Percentiles rank a stretch among this genome's conserved stretches.
phyloP scores from a whole-genome alignment of 2,329 filamentous ascomycete genomes.

The Catunica adiposa region DNA sequence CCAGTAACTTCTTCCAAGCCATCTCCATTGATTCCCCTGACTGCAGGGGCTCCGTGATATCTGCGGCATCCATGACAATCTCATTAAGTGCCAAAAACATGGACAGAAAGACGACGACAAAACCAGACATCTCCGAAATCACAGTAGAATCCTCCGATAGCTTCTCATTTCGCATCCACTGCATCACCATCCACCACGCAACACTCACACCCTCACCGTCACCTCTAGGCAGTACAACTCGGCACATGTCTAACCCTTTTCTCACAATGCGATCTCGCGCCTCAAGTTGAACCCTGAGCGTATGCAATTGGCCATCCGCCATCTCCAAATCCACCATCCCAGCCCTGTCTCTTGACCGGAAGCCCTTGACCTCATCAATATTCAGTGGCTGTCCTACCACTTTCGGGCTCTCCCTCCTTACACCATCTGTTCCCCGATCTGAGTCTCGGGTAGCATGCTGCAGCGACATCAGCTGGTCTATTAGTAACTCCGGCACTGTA shows the following conservation, averaged over 20 bases:
- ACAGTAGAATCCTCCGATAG: conserved; percentile 24
- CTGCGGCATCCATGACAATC: background rate
- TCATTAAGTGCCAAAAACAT: conserved; percentile 34
- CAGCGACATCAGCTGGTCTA: conserved; percentile 43
- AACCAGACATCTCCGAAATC: conserved; percentile 52
- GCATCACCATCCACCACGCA: conserved; percentile 58
- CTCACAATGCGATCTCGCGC: conserved; percentile 46
- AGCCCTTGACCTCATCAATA: conserved; percentile 24
- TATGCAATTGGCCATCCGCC: conserved; percentile 43
- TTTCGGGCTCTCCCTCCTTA: background rate
- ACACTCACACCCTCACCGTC: conserved; percentile 45
- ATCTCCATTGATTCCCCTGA: background rate
- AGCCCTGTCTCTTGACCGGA: conserved; percentile 40
- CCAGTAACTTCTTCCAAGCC: background rate
- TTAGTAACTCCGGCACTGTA: conserved; percentile 41
- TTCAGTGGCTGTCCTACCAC: conserved; percentile 18
- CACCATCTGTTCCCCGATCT: background rate
- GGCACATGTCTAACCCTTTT: conserved; percentile 43
- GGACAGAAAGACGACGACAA: conserved; percentile 46
- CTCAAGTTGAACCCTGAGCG: conserved; percentile 50
- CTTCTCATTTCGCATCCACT: conserved; percentile 44
- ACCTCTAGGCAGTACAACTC: conserved; percentile 43
- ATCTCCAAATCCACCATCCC: conserved; percentile 53
- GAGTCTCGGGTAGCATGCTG: conserved; percentile 25
- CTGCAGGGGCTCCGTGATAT: background rate